Evolutionary conservation across 768 basidiomycete genomes (phyloP).

Genomic region (Panellus pusillus): DNA sequence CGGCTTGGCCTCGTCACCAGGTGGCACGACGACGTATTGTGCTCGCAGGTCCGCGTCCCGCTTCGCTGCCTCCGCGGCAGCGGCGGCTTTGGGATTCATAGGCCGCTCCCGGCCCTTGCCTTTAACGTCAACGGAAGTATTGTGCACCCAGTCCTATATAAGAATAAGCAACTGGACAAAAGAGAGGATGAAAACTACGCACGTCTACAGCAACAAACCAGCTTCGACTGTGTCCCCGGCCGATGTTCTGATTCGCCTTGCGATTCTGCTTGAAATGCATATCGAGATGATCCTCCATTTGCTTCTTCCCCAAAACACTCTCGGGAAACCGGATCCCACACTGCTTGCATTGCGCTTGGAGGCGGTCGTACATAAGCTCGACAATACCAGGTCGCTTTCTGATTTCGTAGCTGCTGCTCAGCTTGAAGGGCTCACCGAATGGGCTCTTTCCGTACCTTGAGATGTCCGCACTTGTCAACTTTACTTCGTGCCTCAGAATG

Average conservation of each 20-base stretch:
- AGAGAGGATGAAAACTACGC: slow-evolving; percentile 28
- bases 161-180: slow-evolving; percentile 16
- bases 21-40: slow-evolving; percentile 86
- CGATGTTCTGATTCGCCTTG: slow-evolving; percentile 73
- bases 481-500: slow-evolving; percentile 60
- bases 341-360: slow-evolving; percentile 87
- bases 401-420: slow-evolving; percentile 8
- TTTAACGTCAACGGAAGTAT: slow-evolving; percentile 57
- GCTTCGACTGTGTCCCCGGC: slow-evolving; percentile 84
- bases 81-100: slow-evolving; percentile 55
- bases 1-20: slow-evolving; percentile 80
- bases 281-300: slow-evolving; percentile 87
- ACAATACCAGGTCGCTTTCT: slow-evolving; percentile 63
- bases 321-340: slow-evolving; percentile 89
- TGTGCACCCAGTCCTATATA: slow-evolving; percentile 84
- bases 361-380: slow-evolving; percentile 70
- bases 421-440: not conserved
- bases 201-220: slow-evolving; percentile 89
- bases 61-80: slow-evolving; percentile 66
- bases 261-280: slow-evolving; percentile 96
- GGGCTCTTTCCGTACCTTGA: slow-evolving; percentile 47
- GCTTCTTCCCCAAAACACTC: slow-evolving; percentile 66
- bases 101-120: slow-evolving; percentile 66
- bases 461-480: slow-evolving; percentile 68
- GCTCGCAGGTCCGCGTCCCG: slow-evolving; percentile 74